phyloP scores from a whole-genome alignment of 768 basidiomycete species.

The Galerina sulciceps region DNA sequence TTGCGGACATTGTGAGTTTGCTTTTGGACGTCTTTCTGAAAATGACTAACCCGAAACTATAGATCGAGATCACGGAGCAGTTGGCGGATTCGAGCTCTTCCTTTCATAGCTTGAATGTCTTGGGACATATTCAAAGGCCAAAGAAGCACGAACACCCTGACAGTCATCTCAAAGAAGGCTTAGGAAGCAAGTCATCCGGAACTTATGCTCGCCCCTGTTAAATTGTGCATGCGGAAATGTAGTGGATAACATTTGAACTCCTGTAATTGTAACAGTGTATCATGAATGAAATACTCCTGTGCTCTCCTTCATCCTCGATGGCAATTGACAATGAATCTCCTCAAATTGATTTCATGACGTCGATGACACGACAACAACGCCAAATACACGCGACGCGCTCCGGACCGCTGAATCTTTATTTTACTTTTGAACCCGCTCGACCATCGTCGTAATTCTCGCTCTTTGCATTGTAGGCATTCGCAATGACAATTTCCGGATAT shows the following conservation, averaged over 20 bases:
- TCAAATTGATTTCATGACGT: not conserved
- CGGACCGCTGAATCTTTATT: conserved; percentile 5
- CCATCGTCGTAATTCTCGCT: not conserved
- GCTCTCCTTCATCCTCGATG: not conserved
- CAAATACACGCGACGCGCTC: conserved; percentile 29
- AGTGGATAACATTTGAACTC: too few species aligned
- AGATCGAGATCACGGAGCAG: conserved; percentile 70
- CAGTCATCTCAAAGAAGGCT: conserved; percentile 52
- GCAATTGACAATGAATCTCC: not conserved
- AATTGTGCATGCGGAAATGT: conserved; percentile 9
- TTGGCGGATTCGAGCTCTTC: conserved; percentile 52
- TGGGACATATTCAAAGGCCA: conserved; percentile 28
- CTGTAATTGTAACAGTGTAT: too few species aligned
- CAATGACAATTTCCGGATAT: conserved; percentile 18
- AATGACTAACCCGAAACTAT: not conserved
- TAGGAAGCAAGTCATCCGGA: conserved; percentile 53
- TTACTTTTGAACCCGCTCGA: not conserved
- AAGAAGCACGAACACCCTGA: conserved; percentile 40
- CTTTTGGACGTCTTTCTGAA: not conserved
- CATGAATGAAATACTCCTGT: too few species aligned
- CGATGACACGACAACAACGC: conserved; percentile 33
- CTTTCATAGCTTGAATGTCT: conserved; percentile 54
- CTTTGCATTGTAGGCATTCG: not conserved
- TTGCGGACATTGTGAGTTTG: conserved; percentile 66
- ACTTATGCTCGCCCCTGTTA: conserved; percentile 75